Base-by-base conservation (phyloP, 768 basidiomycete species). In the Macrolepiota dolichaula region DNA sequence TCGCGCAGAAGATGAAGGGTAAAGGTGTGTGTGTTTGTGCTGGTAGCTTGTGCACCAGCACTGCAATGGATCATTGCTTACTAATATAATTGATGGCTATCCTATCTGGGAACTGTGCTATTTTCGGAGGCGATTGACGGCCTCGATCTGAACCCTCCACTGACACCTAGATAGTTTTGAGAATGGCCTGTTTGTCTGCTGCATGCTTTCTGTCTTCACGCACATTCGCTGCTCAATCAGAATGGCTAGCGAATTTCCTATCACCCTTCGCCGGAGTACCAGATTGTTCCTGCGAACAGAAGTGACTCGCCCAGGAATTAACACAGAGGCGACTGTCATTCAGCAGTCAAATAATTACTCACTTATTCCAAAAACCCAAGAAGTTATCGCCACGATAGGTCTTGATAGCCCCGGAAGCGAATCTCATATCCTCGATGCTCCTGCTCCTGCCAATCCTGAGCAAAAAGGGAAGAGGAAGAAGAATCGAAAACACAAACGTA, bases 401-500 rank as follows among this genome's bases (percentile, higher is more conserved):
- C 32, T 22, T 35, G 49, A 51, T 17, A 13, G 15, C 17, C 25
- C 24, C 36, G 17, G 7, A 17, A 44, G 32, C 29, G 40, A 36
- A 46, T 10, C 2, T 22, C n/a, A 24, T 19, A 19, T n/a, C n/a
- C n/a, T n/a, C n/a, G n/a, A n/a, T n/a, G n/a, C 19, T 24, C 17
- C 17, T 19, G 2, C 50, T 9, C 29, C 42, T 15, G 57, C 40
- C 35, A 38, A 5, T 10, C 40, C n/a, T 4, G 24, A 40, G 49
- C 60, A 59, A 61, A 63, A 63, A 58, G 40, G 24, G 6, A 56
- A 61, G 36, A 37, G 44, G 38, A 1, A 46, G 10, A 55, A 55
- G 42, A 60, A 59, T 15, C 24, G 29, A 37, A 60, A 63, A 35
- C 49, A 27, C 25, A 36, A 22, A n/a, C 22, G 17, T 4, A 50